A percentile compares a stretch with the other conserved stretches of the same genome.
Evolutionary conservation across 192 early-diverging fungal genomes (phyloP).

Genomic region (Gigaspora rosea): DNA sequence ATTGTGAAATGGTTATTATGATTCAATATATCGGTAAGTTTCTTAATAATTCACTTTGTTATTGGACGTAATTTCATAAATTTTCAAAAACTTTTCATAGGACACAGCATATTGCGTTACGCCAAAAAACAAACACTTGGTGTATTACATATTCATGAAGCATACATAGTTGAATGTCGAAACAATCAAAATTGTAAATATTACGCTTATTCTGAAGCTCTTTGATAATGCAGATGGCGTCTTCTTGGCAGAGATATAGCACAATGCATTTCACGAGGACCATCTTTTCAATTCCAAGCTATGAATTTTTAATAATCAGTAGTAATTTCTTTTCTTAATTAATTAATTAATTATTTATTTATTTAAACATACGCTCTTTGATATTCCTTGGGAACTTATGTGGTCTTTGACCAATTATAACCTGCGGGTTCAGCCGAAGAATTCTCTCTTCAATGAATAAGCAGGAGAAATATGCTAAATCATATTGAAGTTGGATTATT

Average conservation of each 20-base stretch:
- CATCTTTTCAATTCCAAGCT: constrained; percentile 29
- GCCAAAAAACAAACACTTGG: constrained; percentile 22
- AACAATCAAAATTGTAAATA: constrained; percentile 16
- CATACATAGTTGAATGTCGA: constrained; percentile 28
- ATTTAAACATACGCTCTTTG: too few relatives aligned
- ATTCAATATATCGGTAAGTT: constrained; percentile 24
- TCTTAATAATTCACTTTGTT: too few relatives aligned
- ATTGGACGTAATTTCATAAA: neutral
- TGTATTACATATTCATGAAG: constrained; percentile 23
- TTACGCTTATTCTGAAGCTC: constrained; percentile 18
- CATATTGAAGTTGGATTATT: too few relatives aligned
- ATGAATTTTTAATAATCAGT: too few relatives aligned
- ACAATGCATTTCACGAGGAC: constrained; percentile 22
- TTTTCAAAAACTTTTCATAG: neutral
- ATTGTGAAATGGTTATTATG: neutral
- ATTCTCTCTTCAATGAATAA: too few relatives aligned
- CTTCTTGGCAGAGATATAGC: constrained; percentile 29
- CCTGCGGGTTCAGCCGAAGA: too few relatives aligned
- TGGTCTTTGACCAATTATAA: too few relatives aligned
- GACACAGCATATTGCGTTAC: neutral
- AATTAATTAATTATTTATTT: too few relatives aligned
- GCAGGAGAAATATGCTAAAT: too few relatives aligned
- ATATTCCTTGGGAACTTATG: too few relatives aligned
- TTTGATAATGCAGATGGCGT: constrained; percentile 10
- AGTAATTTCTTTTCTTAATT: too few relatives aligned